Base-by-base conservation (phyloP, 306 rosid genomes). In the Parietaria judaica region DNA sequence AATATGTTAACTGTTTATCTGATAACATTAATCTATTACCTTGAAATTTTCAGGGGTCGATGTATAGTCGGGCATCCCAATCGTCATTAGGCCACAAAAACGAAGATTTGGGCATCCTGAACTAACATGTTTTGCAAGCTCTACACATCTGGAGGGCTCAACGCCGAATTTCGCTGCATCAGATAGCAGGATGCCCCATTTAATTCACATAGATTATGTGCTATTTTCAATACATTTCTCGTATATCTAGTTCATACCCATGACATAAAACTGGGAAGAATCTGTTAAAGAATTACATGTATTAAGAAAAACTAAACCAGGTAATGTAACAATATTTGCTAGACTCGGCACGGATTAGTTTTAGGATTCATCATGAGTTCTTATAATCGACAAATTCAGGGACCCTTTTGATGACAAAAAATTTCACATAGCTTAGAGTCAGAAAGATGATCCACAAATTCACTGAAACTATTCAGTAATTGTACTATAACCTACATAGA, bases 31-130 rank as follows among this genome's bases (percentile, higher is more conserved):
- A 49, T 49, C 9, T n/a, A 9, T 68, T 48, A 92, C 98, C 95
- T 86, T 79, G 75, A 92, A 88, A 75, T 92, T 92, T 80, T 92
- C 96, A 3, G 94, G 96, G 15, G 94, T 88, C 38, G 90, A 86
- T 55, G 96, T 54, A 65, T 92, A 88, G 67, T 92, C 98, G 31
- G 72, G 75, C 98, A 92, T 92, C 54, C 98, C 98, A 80, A 86
- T 88, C 47, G 96, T 92, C 96, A 92, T 92, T 51, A 92, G 73
- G 54, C 98, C 95, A 74, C 76, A 78, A 70, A 92, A 86, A 73
- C 84, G 83, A 31, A 92, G 96, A 75, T 88, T 80, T 75, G 85
- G 81, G 78, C 95, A 82, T 71, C 68, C 75, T 41, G 41, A 61
- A 50, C 66, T 75, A 63, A 92, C 84, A 76, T 92, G 92, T 72